Base-by-base conservation (phyloP, 73 alveolate species). In the Diophrys appendiculata region DNA sequence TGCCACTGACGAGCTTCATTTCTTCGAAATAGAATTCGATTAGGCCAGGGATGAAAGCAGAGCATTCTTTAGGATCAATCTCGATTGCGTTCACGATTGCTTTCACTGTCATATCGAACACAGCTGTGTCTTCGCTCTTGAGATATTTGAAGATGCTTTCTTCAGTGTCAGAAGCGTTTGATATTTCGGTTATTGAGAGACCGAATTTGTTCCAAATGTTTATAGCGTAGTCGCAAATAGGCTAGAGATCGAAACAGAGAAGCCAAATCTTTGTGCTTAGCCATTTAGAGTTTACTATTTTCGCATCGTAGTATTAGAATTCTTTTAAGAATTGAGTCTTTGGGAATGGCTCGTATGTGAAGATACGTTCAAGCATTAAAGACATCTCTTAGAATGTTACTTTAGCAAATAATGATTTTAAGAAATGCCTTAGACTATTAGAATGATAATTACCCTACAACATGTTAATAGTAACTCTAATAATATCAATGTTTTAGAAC, bases 141-240 rank as follows among this genome's bases (percentile, higher is more conserved):
- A 83, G 53, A 60, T 64, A 68, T 24, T 28, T 75, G 77, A 83
- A 14, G 69, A 75, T 72, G 33, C 35, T 72, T 54, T 65, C 28
- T 29, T 65, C 69, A 24, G 52, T 31, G 32, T 64, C 83, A 2
- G 29, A 1, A 3, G 90, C 54, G 18, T 56, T 23, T 22, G 52
- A 77, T 1, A 68, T 77, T 33, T 22, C 65, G 35, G 82, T 75
- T 3, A 83, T 76, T 1, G 73, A 26, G 56, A 83, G 52, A 2
- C 91, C 91, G 52, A 73, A 83, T 31, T 68, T 74, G 70, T 75
- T 83, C 91, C 91, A 83, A 72, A 83, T 60, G 35, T 23, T 74
- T 52, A 71, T 73, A 27, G 91, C 85, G 0, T 32, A 30, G 33
- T 35, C 68, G 29, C 52, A 18, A 55, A n/a, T 52, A 69, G 67